Percentiles rank a stretch among this genome's conserved stretches.
These are phyloP conservation scores for Yamadazyma akitaensis DNA, from an alignment of 805 yeast genomes.

Conservation along the genomic window DNA sequence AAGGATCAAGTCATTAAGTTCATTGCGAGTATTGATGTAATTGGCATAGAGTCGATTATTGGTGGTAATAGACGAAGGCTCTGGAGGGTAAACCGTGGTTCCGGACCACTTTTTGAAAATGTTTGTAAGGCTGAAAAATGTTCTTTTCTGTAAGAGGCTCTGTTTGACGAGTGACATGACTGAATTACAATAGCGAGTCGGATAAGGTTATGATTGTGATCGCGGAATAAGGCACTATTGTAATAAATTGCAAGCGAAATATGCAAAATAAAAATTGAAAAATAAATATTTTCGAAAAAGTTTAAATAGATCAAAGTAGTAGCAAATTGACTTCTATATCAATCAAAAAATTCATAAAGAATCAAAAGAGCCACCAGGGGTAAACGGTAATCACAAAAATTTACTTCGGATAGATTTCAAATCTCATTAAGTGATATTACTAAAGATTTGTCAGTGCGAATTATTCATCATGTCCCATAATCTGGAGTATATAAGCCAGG, in stretches of 20 bases:
- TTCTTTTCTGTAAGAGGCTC: not conserved
- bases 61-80: constrained; percentile 38
- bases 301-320: no score
- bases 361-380: no score
- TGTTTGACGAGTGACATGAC: not conserved
- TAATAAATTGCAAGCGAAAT: no score
- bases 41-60: constrained; percentile 37
- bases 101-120: constrained; percentile 4
- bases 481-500: not conserved
- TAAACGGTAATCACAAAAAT: no score
- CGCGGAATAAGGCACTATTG: no score
- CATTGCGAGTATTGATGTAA: constrained; percentile 52
- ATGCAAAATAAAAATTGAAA: no score
- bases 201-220: no score
- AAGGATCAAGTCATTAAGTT: constrained; percentile 53
- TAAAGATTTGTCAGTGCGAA: constrained; percentile 2
- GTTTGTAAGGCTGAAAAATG: constrained; percentile 3
- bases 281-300: no score
- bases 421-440: not conserved
- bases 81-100: constrained; percentile 35
- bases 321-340: no score
- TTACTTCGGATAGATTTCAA: no score
- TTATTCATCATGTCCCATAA: not conserved
- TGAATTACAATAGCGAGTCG: not conserved
- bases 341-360: no score